Base-by-base conservation (phyloP, 257 asterid genomes). In the Solanum clarkiae region DNA sequence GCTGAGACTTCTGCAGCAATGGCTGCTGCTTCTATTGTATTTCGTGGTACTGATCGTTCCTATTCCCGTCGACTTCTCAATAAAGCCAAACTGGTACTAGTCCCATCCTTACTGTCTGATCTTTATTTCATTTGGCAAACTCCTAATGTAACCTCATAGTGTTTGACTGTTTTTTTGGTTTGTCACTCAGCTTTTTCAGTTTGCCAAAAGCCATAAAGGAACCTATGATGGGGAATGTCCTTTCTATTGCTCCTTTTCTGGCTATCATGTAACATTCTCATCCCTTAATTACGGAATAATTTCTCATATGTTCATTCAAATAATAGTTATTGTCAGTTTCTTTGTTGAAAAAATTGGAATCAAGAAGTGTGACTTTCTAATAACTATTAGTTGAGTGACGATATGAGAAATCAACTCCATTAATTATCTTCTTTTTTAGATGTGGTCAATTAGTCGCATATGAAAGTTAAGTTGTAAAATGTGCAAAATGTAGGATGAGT, bases 211-310 rank as follows among this genome's bases (percentile, higher is more conserved):
- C 1, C 68, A 92, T 69, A 90, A 92, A 86, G 98, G 98, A 86
- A 93, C 97, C 71, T 95, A 86, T 84, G 98, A 93, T 88, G 98
- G 98, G 65, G 98, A 93, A 82, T 95, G 98, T 72, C 98, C 98
- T 66, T 95, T 93, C 92, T 95, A 95, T 84, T 95, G 98, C 91
- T 95, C 98, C 51, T 88, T n/a, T 89, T 95, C 98, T 1, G 98
- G 98, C 85, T 93, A 40, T 62, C 90, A 95, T 65, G 98, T 93
- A 92, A 75, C 20, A n/a, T 84, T 57, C 57, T 54, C 66, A 66
- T 55, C 57, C 81, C 66, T 62, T 36, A 29, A 29, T 29, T 29
- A 62, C 9, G 8, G 17, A 13, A 11, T 24, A 36, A 24, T 62
- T 22, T 62, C 36, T 22, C 17, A 22, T 6, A 22, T 22, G 29